Evolutionary conservation across 1,139 yeast genomes (phyloP).

Genomic region (Hyphopichia khmerensis): DNA sequence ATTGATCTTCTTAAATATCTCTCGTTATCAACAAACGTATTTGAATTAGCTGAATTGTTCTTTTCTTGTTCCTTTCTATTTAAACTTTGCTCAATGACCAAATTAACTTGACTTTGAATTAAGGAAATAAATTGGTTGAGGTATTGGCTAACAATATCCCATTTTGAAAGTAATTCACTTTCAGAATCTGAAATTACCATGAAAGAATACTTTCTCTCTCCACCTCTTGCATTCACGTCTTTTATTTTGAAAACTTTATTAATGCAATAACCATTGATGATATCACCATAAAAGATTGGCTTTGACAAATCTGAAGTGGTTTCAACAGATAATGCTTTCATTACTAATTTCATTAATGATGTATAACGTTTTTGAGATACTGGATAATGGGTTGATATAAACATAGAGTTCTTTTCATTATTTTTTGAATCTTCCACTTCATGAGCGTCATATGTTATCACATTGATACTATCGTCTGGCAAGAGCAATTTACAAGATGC

Average conservation of each 20-base stretch:
- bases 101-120: constrained; percentile 45
- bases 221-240: constrained; percentile 75
- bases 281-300: constrained; percentile 74
- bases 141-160: constrained; percentile 56
- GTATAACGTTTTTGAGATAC: constrained; percentile 50
- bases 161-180: constrained; percentile 48
- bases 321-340: constrained; percentile 72
- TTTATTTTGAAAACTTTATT: constrained; percentile 64
- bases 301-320: constrained; percentile 63
- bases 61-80: constrained; percentile 4
- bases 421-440: background rate
- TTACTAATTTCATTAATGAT: constrained; percentile 58
- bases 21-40: constrained; percentile 43
- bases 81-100: constrained; percentile 13
- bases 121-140: constrained; percentile 50
- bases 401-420: constrained; percentile 10
- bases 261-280: constrained; percentile 64
- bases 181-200: constrained; percentile 64
- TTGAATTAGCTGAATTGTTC: constrained; percentile 13
- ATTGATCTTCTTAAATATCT: constrained; percentile 52
- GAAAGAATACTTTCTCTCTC: constrained; percentile 69
- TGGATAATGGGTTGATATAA: constrained; percentile 65
- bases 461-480: constrained; percentile 38
- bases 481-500: constrained; percentile 55
- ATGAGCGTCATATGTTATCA: constrained; percentile 10